Evolutionary conservation across 139 green algal genomes (phyloP).

Genomic region (Picochlorum costavermella): DNA sequence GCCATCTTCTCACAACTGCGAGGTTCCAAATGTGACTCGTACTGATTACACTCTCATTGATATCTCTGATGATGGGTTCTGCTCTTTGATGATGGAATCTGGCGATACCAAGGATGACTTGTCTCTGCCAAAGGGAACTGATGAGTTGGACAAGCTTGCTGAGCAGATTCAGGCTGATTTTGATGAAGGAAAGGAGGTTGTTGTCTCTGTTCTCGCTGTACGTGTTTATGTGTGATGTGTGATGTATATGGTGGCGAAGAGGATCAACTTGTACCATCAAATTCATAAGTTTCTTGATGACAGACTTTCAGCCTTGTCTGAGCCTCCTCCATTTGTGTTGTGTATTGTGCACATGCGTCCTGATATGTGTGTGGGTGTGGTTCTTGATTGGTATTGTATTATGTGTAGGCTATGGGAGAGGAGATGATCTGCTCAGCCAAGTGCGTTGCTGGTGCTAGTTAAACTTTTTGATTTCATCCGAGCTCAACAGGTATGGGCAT

Average conservation of each 20-base stretch:
- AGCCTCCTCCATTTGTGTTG: background rate
- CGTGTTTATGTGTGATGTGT: background rate
- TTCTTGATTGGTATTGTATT: background rate
- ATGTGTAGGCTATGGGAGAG: slow-evolving; percentile 68
- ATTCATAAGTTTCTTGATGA: slow-evolving; percentile 30
- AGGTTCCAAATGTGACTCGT: slow-evolving; percentile 69
- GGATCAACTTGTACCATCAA: slow-evolving; percentile 39
- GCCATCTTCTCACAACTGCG: slow-evolving; percentile 95
- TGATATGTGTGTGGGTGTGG: background rate
- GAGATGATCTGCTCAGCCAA: slow-evolving; percentile 90
- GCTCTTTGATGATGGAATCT: slow-evolving; percentile 85
- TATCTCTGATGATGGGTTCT: slow-evolving; percentile 93
- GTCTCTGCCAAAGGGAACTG: slow-evolving; percentile 80
- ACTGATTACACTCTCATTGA: slow-evolving; percentile 93
- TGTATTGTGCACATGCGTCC: no score
- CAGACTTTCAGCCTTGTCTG: slow-evolving; percentile 30
- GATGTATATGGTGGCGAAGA: slow-evolving; percentile 18
- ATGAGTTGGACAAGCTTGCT: slow-evolving; percentile 81
- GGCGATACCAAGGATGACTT: slow-evolving; percentile 95
- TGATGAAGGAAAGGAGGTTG: slow-evolving; percentile 81
- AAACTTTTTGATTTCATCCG: no score
- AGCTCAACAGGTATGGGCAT: no score
- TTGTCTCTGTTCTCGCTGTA: slow-evolving; percentile 86
- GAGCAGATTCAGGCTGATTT: slow-evolving; percentile 74
- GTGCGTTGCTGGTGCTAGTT: slow-evolving; percentile 22